Percentiles rank a stretch among this genome's conserved stretches.
phyloP scores from a whole-genome alignment of 805 yeast species.

The Candida parachauliodes region DNA sequence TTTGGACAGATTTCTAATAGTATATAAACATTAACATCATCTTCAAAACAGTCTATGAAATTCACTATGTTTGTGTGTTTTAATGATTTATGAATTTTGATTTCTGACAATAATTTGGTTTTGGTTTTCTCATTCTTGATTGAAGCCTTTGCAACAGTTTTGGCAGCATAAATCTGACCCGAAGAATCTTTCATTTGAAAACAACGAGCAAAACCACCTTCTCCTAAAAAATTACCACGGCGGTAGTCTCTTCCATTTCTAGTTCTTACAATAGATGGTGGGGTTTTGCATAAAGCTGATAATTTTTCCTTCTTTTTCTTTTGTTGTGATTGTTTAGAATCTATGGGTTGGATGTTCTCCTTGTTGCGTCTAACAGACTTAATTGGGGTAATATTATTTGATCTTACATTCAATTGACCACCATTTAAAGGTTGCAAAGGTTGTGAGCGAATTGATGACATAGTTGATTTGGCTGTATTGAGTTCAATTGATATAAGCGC shows the following conservation, averaged over 20 bases:
- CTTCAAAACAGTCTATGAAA: conserved; percentile 95
- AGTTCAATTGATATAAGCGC: too few relatives aligned
- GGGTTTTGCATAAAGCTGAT: conserved; percentile 90
- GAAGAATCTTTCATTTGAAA: conserved; percentile 91
- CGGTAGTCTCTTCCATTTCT: conserved; percentile 84
- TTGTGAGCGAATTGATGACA: conserved; percentile 36
- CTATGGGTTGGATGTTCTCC: conserved; percentile 16
- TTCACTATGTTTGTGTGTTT: conserved; percentile 86
- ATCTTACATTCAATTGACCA: conserved; percentile 48
- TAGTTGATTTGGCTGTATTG: too few relatives aligned
- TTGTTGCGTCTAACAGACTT: conserved; percentile 23
- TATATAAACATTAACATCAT: conserved; percentile 89
- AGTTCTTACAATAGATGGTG: conserved; percentile 89
- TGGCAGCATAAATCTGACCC: conserved; percentile 90
- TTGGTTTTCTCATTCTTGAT: conserved; percentile 88
- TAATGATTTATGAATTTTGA: conserved; percentile 90
- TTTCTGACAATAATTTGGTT: conserved; percentile 82
- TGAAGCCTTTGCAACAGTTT: conserved; percentile 95
- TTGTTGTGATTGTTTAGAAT: conserved; percentile 13
- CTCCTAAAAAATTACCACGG: conserved; percentile 88
- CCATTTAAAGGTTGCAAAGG: conserved; percentile 54
- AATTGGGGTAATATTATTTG: conserved; percentile 31
- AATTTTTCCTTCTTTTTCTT: conserved; percentile 85
- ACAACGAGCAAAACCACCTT: conserved; percentile 98
- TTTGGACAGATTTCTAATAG: conserved; percentile 92